Base-by-base conservation (phyloP, 371 early-diverging fungal genomes). In the Mortierella polycephala region DNA sequence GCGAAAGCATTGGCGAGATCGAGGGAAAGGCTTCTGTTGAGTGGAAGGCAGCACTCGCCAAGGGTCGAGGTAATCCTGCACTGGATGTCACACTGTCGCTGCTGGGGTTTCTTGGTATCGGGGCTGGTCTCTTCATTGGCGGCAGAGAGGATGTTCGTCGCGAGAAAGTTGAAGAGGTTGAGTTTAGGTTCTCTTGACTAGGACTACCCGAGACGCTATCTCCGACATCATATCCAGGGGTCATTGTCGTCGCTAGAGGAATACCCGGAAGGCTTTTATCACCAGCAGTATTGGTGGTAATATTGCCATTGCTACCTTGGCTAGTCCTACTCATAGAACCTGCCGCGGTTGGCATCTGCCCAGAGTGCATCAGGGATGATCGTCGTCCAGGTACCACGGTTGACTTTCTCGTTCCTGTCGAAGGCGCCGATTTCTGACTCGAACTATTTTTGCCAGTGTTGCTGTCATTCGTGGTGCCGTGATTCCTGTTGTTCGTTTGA, bases 311-410 rank as follows among this genome's bases (percentile, higher is more conserved):
- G 49, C 40, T 20, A 45, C n/a, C 30, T 18, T 7, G 23, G 9
- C 18, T 49, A n/a, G 10, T 21, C 50, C 37, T 60, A 44, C 20
- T 58, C 50, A 16, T 46, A 21, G 11, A 20, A 21, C 50, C 39
- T 16, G 44, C 21, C 58, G 56, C 44, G 53, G 40, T 16, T 40
- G 56, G 42, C 11, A 42, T 57, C 37, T 74, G 74, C 0, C 75
- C 66, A 49, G 70, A 30, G 21, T 69, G 69, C 40, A 58, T 8
- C 21, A 75, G 39, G 0, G 75, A 76, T 1, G 76, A 76, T 2
- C 71, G 57, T 46, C 76, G 58, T 40, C 76, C 76, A 5, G 76
- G 76, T 9, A 68, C 75, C 7, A 75, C 47, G 0, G 62, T 75
- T 9, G 75, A 18, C 56, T 69, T 69, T 37, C 69, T 41, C 12